A percentile compares a stretch with the other conserved stretches of the same genome.
These are phyloP conservation scores for Fusarium xylarioides DNA, from an alignment of 2,329 filamentous ascomycete genomes.

Conservation along the genomic window DNA sequence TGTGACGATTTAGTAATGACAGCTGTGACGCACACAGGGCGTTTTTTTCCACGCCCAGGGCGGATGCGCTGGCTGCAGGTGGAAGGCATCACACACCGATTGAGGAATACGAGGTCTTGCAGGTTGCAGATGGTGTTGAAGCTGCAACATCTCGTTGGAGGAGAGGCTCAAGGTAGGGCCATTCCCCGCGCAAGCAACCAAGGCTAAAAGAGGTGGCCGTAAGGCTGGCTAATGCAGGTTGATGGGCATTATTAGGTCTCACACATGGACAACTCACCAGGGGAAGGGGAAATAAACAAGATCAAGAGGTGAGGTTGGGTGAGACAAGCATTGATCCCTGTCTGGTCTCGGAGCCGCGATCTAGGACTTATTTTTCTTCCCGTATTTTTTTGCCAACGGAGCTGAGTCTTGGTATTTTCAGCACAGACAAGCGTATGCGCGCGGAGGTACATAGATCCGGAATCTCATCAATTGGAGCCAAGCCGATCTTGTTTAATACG, in stretches of 20 bases:
- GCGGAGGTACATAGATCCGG: slow-evolving; percentile 11
- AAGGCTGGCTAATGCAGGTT: slow-evolving; percentile 36
- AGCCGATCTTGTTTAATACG: slow-evolving; percentile 11
- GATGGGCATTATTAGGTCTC: background rate
- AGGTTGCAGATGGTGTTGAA: slow-evolving; percentile 7
- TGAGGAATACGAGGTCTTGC: slow-evolving; percentile 25
- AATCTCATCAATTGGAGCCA: background rate
- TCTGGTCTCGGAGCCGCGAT: background rate
- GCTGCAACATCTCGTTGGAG: slow-evolving; percentile 26
- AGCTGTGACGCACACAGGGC: slow-evolving; percentile 26
- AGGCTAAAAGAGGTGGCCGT: background rate
- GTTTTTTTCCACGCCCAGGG: slow-evolving; percentile 1
- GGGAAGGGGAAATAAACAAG: background rate
- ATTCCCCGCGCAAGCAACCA: background rate
- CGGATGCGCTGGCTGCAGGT: slow-evolving; percentile 13
- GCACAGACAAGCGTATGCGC: background rate
- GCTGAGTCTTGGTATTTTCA: background rate
- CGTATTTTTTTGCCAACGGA: background rate
- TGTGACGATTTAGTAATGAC: background rate
- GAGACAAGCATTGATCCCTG: slow-evolving; percentile 16
- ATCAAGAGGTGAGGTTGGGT: background rate
- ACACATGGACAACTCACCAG: background rate
- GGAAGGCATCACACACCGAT: slow-evolving; percentile 30
- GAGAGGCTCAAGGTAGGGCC: slow-evolving; percentile 19
- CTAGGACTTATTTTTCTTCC: background rate